Evolutionary conservation across 2,329 filamentous ascomycete genomes (phyloP), one percentile per base, ranked within the genome.

Genomic region (Neurospora sp.): DNA sequence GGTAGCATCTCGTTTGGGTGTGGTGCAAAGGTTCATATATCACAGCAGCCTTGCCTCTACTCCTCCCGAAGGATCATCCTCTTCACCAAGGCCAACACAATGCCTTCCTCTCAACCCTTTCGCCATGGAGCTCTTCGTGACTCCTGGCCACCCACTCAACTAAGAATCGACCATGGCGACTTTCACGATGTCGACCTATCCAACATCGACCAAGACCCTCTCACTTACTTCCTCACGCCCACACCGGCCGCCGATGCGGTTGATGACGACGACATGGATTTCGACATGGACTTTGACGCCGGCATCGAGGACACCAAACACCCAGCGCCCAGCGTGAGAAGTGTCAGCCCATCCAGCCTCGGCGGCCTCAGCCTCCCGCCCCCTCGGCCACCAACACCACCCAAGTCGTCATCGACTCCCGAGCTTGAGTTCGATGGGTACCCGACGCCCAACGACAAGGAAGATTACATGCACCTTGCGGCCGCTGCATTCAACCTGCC

Each of bases 181-280:
- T 80, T 84, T 68, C 82, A 85, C 46, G 78, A 79, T 69, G 69
- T 78, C 23, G 77, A 80, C 57, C 74, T 78, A 38, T 74, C 78
- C 2, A 75, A 75, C 70, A 83, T 85, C 68, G 83, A 85, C 72
- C 81, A 85, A 66, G 83, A 87, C 72, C 86, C 86, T 17, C 80
- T 88, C 68, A 84, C 81, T 66, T 87, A 86, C 76, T 88, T 88
- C 73, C 81, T 88, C 57, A 86, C 85, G 1, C 83, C 86, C 1
- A 79, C 82, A 0, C 80, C 83, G 0, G 78, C 79, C 11, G 78
- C 73, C 17, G 75, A 76, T n/a, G 77, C 76, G 19, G 78, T 82
- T 38, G 76, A 81, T 36, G 82, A 81, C 52, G 77, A 80, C 65
- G 80, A 79, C 72, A 81, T 84, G 76, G 74, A 76, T 66, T 74